Conservation (phyloP, 2,329 filamentous ascomycete genomes). For the Phialophora expanda region DNA sequence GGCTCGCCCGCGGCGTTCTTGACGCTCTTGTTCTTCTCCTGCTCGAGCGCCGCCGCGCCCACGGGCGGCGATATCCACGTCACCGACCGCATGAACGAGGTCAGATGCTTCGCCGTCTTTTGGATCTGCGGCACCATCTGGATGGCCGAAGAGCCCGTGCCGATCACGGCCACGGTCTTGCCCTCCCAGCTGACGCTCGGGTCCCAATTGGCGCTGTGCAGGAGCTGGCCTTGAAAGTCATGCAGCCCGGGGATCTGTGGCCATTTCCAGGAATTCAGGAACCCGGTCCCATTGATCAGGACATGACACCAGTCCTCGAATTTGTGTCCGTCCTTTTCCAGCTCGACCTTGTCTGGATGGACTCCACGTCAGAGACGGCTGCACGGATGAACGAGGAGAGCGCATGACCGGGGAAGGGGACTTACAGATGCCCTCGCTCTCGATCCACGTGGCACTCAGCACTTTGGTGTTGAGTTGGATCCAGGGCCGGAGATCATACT, state of each 20-base stretch:
- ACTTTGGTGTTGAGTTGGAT: slow-evolving; percentile 21
- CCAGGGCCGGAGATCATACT: slow-evolving; percentile 29
- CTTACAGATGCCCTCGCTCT: slow-evolving; percentile 19
- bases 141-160: slow-evolving; percentile 68
- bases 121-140: slow-evolving; percentile 46
- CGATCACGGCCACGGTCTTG: slow-evolving; percentile 67
- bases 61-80: slow-evolving; percentile 40
- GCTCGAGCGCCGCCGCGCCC: slow-evolving; percentile 14
- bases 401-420: too few relatives aligned
- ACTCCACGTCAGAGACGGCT: not conserved
- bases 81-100: slow-evolving; percentile 41
- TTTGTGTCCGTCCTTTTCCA: slow-evolving; percentile 27
- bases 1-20: slow-evolving; percentile 13
- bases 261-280: slow-evolving; percentile 51
- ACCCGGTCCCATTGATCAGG: slow-evolving; percentile 51
- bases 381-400: too few relatives aligned
- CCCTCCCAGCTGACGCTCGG: slow-evolving; percentile 55
- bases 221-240: slow-evolving; percentile 52
- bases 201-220: slow-evolving; percentile 45
- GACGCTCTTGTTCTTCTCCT: slow-evolving; percentile 11
- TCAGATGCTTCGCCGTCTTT: slow-evolving; percentile 39
- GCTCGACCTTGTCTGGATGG: slow-evolving; percentile 1
- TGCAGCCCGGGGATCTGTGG: slow-evolving; percentile 55
- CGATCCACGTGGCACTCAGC: slow-evolving; percentile 12
- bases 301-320: slow-evolving; percentile 31